phyloP scores from a whole-genome alignment of 306 rosid species.

The Albizia julibrissin region DNA sequence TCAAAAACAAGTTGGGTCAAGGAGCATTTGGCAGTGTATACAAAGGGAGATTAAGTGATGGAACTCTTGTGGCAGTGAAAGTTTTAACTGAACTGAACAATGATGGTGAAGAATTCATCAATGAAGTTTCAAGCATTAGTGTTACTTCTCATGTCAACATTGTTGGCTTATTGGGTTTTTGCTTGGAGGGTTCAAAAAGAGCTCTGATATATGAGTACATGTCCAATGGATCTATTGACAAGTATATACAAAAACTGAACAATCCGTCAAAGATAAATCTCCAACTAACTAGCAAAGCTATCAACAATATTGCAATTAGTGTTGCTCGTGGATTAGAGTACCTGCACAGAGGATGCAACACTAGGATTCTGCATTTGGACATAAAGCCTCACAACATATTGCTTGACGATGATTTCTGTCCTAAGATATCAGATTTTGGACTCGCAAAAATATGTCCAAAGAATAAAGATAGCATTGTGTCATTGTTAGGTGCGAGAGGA shows the following conservation, averaged over 20 bases:
- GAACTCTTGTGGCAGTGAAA: constrained; percentile 43
- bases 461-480: constrained; percentile 21
- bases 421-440: constrained; percentile 38
- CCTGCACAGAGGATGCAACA: constrained; percentile 35
- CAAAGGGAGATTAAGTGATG: constrained; percentile 42
- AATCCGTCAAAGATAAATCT: neutral
- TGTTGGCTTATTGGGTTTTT: constrained; percentile 25
- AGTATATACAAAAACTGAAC: constrained; percentile 15
- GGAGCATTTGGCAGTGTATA: constrained; percentile 51
- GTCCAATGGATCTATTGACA: constrained; percentile 41
- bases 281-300: constrained; percentile 15
- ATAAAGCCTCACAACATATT: constrained; percentile 43
- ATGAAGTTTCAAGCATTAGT: constrained; percentile 48
- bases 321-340: constrained; percentile 44
- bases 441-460: constrained; percentile 29
- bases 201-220: constrained; percentile 37
- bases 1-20: constrained; percentile 44
- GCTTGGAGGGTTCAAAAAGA: constrained; percentile 23
- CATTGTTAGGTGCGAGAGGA: constrained; percentile 28
- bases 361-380: constrained; percentile 39
- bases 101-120: constrained; percentile 45
- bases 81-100: constrained; percentile 31
- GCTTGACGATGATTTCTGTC: constrained; percentile 12
- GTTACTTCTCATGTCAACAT: constrained; percentile 37
- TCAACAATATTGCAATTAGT: constrained; percentile 8